Conservation (phyloP, 2,329 filamentous ascomycete species). For the Capronia epimyces region DNA sequence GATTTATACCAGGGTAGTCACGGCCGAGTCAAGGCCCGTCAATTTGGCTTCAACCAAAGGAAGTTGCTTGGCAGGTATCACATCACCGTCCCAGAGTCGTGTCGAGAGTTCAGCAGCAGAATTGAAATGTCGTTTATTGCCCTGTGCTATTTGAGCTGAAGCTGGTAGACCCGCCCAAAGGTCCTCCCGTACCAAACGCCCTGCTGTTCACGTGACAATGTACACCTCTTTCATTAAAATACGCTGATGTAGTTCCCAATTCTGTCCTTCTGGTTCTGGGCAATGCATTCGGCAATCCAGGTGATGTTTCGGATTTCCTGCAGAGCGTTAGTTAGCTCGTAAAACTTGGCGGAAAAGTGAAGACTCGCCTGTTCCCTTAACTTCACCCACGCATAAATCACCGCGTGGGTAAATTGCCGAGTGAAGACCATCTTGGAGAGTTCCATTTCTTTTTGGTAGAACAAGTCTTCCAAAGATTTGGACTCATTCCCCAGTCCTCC, state of each 20-base stretch:
- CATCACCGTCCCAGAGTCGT: too few species aligned
- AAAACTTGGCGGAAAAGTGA: background rate
- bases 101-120: background rate
- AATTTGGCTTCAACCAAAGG: too few species aligned
- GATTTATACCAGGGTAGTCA: too few species aligned
- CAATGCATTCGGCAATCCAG: slow-evolving; percentile 99
- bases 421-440: slow-evolving; percentile 94
- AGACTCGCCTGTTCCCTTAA: slow-evolving; percentile 81
- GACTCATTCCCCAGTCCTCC: slow-evolving; percentile 73
- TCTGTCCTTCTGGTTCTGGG: slow-evolving; percentile 97
- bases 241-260: slow-evolving; percentile 99
- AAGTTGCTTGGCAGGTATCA: too few species aligned
- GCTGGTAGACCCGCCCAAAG: slow-evolving; percentile 1
- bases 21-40: too few species aligned
- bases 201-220: slow-evolving; percentile 10
- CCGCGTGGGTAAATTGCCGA: slow-evolving; percentile 86
- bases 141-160: slow-evolving; percentile 7
- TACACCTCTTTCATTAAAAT: slow-evolving; percentile 54
- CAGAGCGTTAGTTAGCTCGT: slow-evolving; percentile 20
- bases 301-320: slow-evolving; percentile 99
- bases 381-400: slow-evolving; percentile 98
- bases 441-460: slow-evolving; percentile 99
- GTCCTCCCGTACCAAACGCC: slow-evolving; percentile 18
- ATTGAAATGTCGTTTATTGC: slow-evolving; percentile 9
- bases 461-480: slow-evolving; percentile 91